Evolutionary conservation across 352 stramenopile species (phyloP).

Genomic region (Globisporangium radiosum): DNA sequence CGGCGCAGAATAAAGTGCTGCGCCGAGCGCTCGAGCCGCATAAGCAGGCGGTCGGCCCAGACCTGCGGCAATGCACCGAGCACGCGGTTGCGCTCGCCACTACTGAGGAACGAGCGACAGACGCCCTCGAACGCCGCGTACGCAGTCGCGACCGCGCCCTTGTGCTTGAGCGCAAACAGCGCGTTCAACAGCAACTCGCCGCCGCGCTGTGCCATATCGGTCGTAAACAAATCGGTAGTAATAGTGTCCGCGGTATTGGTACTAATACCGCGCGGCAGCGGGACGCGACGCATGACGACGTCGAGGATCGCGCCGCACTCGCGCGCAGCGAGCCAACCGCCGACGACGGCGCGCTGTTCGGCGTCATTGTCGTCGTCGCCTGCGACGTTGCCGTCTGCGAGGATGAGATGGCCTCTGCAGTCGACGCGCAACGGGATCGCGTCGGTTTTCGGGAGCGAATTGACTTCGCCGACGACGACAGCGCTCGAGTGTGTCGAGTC

Average conservation of each 20-base stretch:
- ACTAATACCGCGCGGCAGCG: constrained; percentile 40
- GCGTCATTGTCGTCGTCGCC: constrained; percentile 24
- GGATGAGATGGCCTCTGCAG: constrained; percentile 71
- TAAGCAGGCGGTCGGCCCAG: constrained; percentile 74
- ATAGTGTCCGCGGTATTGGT: no score
- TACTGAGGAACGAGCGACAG: constrained; percentile 67
- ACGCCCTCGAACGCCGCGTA: constrained; percentile 83
- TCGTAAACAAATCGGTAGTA: constrained; percentile 6
- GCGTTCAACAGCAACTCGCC: constrained; percentile 76
- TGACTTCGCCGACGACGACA: constrained; percentile 66
- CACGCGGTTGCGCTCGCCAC: constrained; percentile 45
- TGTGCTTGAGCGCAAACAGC: constrained; percentile 86
- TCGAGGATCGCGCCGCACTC: constrained; percentile 78
- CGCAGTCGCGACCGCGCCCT: constrained; percentile 77
- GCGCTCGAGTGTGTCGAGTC: constrained; percentile 38
- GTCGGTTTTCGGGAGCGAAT: constrained; percentile 36
- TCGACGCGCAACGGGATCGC: constrained; percentile 64
- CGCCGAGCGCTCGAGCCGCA: constrained; percentile 64
- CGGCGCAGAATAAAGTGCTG: constrained; percentile 87
- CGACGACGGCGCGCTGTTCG: constrained; percentile 74
- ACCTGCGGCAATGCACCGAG: constrained; percentile 48
- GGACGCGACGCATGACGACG: constrained; percentile 58
- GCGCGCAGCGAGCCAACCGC: constrained; percentile 81
- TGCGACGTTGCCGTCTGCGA: constrained; percentile 37
- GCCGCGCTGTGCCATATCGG: constrained; percentile 42